These are phyloP conservation scores for Chamaenerion angustifolium DNA, from an alignment of 345 rosid species.

Conservation along the genomic window DNA sequence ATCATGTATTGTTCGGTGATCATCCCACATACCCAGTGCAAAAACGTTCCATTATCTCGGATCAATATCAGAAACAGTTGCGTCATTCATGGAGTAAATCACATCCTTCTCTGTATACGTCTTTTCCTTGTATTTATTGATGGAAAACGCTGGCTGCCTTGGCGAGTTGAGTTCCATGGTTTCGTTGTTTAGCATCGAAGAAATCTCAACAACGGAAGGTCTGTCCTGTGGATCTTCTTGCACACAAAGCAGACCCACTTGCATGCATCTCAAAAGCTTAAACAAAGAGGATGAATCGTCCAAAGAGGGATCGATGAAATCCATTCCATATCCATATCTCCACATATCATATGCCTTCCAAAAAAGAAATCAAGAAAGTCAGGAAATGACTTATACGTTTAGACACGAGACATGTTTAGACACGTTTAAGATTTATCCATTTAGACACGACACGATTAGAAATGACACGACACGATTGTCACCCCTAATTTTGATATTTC, in stretches of 20 bases:
- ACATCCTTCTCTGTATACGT: background rate
- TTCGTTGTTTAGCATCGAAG: conserved; percentile 12
- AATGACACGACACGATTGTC: too few relatives aligned
- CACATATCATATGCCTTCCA: conserved; percentile 17
- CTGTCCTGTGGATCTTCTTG: conserved; percentile 16
- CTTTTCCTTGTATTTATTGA: background rate
- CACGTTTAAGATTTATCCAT: too few relatives aligned
- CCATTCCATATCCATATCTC: conserved; percentile 11
- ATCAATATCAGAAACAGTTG: conserved; percentile 13
- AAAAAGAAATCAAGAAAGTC: too few relatives aligned
- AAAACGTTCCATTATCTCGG: conserved; percentile 17
- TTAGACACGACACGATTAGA: too few relatives aligned
- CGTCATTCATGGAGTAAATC: conserved; percentile 14
- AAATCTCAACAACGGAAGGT: conserved; percentile 21
- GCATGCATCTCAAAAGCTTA: conserved; percentile 17
- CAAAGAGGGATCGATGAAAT: conserved; percentile 15
- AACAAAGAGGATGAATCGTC: conserved; percentile 14
- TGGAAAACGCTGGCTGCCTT: conserved; percentile 23
- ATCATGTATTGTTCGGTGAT: too few relatives aligned
- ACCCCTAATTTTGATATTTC: too few relatives aligned
- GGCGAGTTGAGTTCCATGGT: conserved; percentile 5
- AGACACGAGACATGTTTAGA: too few relatives aligned
- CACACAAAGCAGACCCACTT: conserved; percentile 22
- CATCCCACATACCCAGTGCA: too few relatives aligned
- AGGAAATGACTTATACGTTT: too few relatives aligned